Conservation (phyloP, 75 land plant genomes). For the Sequoia sempervirens region DNA sequence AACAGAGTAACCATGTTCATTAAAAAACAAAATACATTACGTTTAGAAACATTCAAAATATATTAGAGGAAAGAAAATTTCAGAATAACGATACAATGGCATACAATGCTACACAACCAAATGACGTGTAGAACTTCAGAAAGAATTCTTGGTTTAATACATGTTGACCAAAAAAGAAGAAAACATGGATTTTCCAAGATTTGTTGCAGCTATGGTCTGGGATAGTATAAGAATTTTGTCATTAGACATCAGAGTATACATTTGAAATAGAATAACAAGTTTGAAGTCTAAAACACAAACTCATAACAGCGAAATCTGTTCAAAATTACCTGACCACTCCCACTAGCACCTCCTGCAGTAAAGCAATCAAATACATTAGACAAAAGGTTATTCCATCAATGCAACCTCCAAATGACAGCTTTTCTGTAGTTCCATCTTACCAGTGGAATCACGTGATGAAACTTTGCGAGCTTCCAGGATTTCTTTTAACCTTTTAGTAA, state of each 20-base stretch:
- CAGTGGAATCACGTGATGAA: conserved; percentile 37
- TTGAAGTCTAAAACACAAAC: not conserved
- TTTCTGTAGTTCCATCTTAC: conserved; percentile 11
- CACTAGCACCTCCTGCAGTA: not conserved
- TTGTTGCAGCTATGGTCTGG: not conserved
- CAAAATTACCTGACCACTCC: conserved; percentile 7
- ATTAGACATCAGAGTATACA: not conserved
- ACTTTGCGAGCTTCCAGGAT: conserved; percentile 74
- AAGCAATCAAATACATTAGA: not conserved
- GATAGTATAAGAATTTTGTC: not conserved
- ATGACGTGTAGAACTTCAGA: not conserved
- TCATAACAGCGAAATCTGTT: not conserved
- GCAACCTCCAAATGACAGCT: not conserved
- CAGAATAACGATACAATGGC: too few species aligned
- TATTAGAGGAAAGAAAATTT: too few species aligned
- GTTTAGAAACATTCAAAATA: not conserved
- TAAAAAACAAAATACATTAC: not conserved
- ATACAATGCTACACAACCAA: not conserved
- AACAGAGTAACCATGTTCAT: not conserved
- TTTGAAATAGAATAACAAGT: not conserved
- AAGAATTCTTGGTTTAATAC: not conserved
- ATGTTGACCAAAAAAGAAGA: not conserved
- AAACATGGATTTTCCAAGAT: not conserved
- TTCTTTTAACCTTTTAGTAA: conserved; percentile 86
- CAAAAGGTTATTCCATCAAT: not conserved